A percentile compares a stretch with the other conserved stretches of the same genome.
phyloP scores from a whole-genome alignment of 768 basidiomycete species.

The Kwoniella bestiolae region DNA sequence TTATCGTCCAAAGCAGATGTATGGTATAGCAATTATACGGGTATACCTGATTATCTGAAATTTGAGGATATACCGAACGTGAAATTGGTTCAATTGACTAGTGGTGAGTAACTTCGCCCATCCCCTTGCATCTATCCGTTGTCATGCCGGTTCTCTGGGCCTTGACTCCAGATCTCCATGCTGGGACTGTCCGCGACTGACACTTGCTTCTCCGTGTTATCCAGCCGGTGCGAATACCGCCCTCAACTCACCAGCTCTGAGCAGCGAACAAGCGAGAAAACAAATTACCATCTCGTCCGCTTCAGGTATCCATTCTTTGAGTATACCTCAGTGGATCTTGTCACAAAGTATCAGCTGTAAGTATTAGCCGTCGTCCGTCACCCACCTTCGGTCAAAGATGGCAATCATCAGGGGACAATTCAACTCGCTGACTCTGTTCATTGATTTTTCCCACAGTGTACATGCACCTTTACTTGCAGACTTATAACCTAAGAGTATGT shows the following conservation, averaged over 20 bases:
- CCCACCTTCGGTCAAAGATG: too few relatives aligned
- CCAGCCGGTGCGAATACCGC: conserved; percentile 46
- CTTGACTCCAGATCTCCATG: too few relatives aligned
- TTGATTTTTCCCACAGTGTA: too few relatives aligned
- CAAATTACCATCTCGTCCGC: conserved; percentile 40
- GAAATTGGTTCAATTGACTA: conserved; percentile 42
- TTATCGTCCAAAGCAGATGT: conserved; percentile 36
- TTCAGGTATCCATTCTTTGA: conserved; percentile 52
- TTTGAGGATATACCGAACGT: conserved; percentile 34
- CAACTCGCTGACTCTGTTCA: too few relatives aligned
- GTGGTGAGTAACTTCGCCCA: too few relatives aligned
- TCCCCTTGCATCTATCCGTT: too few relatives aligned
- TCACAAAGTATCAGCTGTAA: conserved; percentile 42
- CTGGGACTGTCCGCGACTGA: too few relatives aligned
- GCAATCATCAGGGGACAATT: too few relatives aligned
- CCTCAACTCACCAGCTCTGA: conserved; percentile 26
- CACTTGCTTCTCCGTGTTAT: too few relatives aligned
- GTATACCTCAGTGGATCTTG: conserved; percentile 52
- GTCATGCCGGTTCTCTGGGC: too few relatives aligned
- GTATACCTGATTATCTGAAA: conserved; percentile 34
- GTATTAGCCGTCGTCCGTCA: too few relatives aligned
- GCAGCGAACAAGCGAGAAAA: conserved; percentile 27
- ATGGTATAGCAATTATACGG: conserved; percentile 33
- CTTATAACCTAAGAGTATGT: conserved; percentile 18
- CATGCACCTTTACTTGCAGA: conserved; percentile 16